Evolutionary conservation across 768 basidiomycete genomes (phyloP), one percentile per base, ranked within the genome.

Genomic region (Mycena indigotica): DNA sequence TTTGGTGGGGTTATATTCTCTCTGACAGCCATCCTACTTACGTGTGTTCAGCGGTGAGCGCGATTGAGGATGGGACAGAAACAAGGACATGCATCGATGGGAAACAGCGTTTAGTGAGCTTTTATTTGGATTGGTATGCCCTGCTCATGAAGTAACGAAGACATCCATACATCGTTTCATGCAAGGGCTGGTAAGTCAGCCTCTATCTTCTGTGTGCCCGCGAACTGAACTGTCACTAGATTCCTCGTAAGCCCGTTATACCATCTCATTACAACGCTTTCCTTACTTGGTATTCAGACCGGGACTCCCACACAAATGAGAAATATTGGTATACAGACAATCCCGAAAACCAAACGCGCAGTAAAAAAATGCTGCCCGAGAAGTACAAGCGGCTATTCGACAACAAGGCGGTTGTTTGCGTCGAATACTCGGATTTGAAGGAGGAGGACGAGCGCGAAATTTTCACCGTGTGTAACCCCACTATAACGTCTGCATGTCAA

Each of bases 101-200:
- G 17, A 93, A 93, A 66, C 91, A 93, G 67, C 74, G 91, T 24
- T 68, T 91, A n/a, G n/a, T n/a, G n/a, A n/a, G n/a, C n/a, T n/a
- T n/a, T n/a, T n/a, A n/a, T n/a, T n/a, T n/a, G n/a, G n/a, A n/a
- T n/a, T n/a, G n/a, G n/a, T n/a, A n/a, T n/a, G n/a, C n/a, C n/a
- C n/a, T n/a, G n/a, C n/a, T n/a, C n/a, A n/a, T n/a, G n/a, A n/a
- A n/a, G n/a, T n/a, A n/a, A n/a, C n/a, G n/a, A n/a, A n/a, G 46
- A 91, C 89, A 0, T 90, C 88, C 0, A 86, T 93, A 46, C 77
- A 84, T 45, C 75, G 81, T 50, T 91, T 90, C 65, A 83, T 91
- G 78, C 78, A 83, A 61, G 88, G 89, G n/a, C 82, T 79, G 24
- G 25, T 55, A 48, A 51, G 58, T 13, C 50, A 16, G 40, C 28